phyloP scores from a whole-genome alignment of 176 grass and related monocot genomes.

The Phoenix dactylifera region DNA sequence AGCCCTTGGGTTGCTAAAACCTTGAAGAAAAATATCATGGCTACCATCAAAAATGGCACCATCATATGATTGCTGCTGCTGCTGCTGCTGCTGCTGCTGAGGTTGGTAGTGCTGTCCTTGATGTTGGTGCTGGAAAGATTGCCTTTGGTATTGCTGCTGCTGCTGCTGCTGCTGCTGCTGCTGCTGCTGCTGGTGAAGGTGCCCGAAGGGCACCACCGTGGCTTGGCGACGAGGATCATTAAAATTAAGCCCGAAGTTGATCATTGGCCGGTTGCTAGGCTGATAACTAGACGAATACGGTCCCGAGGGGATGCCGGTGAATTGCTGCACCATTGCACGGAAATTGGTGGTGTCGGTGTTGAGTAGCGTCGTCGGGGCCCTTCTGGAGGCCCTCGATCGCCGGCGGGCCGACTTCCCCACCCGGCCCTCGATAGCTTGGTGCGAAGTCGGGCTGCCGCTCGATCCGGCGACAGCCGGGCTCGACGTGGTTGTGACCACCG shows the following conservation, averaged over 20 bases:
- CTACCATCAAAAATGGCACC: neutral
- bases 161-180: conserved; percentile 6
- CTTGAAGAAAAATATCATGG: conserved; percentile 8
- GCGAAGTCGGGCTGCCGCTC: conserved; percentile 1
- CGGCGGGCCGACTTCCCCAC: conserved; percentile 44
- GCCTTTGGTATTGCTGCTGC: conserved; percentile 21
- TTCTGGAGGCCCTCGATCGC: conserved; percentile 51
- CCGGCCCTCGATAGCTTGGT: conserved; percentile 13
- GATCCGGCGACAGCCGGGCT: conserved; percentile 2
- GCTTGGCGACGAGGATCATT: conserved; percentile 22
- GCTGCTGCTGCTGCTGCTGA: neutral
- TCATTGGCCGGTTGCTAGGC: conserved; percentile 10
- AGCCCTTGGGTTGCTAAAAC: conserved; percentile 3
- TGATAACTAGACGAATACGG: conserved; percentile 5
- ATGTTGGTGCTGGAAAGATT: conserved; percentile 27
- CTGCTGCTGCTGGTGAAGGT: conserved; percentile 13
- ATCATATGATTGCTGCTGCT: neutral
- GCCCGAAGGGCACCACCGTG: conserved; percentile 33
- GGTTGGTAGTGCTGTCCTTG: conserved; percentile 12
- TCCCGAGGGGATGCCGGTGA: conserved; percentile 67
- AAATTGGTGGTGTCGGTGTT: conserved; percentile 97
- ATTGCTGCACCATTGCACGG: conserved; percentile 97
- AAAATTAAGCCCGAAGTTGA: conserved; percentile 34
- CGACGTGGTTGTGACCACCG: neutral
- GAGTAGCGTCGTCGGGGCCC: conserved; percentile 76